Evolutionary conservation across 139 green algal species (phyloP), one percentile per base, ranked within the genome.

Genomic region (Chlorella vulgaris): DNA sequence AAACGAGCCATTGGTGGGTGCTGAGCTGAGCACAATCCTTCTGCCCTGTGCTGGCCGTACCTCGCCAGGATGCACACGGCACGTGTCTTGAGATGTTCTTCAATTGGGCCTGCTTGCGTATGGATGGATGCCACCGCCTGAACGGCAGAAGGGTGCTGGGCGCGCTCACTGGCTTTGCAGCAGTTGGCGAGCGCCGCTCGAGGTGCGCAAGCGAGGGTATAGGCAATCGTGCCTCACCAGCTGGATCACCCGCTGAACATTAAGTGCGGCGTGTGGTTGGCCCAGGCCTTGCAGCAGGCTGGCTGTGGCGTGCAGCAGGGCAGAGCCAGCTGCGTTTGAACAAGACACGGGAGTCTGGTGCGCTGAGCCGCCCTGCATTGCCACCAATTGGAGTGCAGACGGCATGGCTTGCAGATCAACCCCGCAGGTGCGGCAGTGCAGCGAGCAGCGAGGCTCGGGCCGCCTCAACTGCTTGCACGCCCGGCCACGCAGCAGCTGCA

Each of bases 91-190:
- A 75, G 39, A 42, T 75, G 68, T 4, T 31, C 39, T 15, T 75
- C 68, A n/a, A 13, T 7, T 26, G 60, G 50, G 55, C 35, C 29
- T 1, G 58, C 55, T 26, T 19, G 18, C 18, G 53, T 55, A 15
- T 36, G 10, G 10, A 31, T 31, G 38, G 63, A 40, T n/a, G 75
- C 75, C n/a, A 55, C 65, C 6, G 75, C 75, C 63, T 75, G 47
- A 29, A 78, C 21, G 21, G 4, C 2, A 2, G 1, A 35, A 15
- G 13, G 65, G 22, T 38, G 35, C 33, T 35, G 31, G 29, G 36
- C 36, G 19, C 50, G 38, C 33, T 36, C 5, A n/a, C 33, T 24
- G 38, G 66, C 7, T 26, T 33, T 21, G 22, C 33, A 69, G 4
- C 3, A 6, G 63, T 35, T 5, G 63, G 29, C 8, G 63, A 26